Base-by-base conservation (phyloP, 768 basidiomycete species). In the Mycena floridula region DNA sequence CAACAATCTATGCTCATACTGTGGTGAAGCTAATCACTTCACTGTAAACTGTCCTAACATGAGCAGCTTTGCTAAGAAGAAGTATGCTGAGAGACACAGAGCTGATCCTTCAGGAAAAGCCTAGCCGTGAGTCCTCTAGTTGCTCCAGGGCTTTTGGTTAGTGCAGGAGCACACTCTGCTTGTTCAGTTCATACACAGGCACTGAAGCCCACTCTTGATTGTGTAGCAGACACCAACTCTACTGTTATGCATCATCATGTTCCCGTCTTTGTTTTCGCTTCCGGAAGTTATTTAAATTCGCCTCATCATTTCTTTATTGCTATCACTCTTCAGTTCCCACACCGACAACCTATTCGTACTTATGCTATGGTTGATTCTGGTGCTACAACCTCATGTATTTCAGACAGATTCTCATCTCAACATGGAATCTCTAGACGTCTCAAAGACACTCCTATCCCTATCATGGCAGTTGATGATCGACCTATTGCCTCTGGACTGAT, bases 401-500 rank as follows among this genome's bases (percentile, higher is more conserved):
- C 65, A 1, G 56, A 62, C 5, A n/a, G 16, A 16, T 35, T 35
- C 7, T 35, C 32, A 15, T 35, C 32, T 3, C 32, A 18, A 15
- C 32, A 35, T 46, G 3, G 22, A 46, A n/a, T n/a, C n/a, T n/a
- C n/a, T n/a, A n/a, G n/a, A n/a, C n/a, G n/a, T n/a, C n/a, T n/a
- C n/a, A n/a, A n/a, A n/a, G n/a, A n/a, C n/a, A n/a, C n/a, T n/a
- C n/a, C n/a, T n/a, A n/a, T n/a, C n/a, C n/a, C n/a, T n/a, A n/a
- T n/a, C n/a, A n/a, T n/a, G n/a, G n/a, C n/a, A n/a, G n/a, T n/a
- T n/a, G n/a, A 70, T 44, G 53, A 69, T 47, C 54, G 60, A 32
- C 68, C 65, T 15, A 62, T 70, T 25, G 56, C 63, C 16, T 68
- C 64, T 39, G 71, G 71, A 7, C 52, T 67, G 11, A 57, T 71